A percentile compares a stretch with the other conserved stretches of the same genome.
phyloP scores from a whole-genome alignment of 805 yeast genomes.

The Wilhelminamyces savonicus region DNA sequence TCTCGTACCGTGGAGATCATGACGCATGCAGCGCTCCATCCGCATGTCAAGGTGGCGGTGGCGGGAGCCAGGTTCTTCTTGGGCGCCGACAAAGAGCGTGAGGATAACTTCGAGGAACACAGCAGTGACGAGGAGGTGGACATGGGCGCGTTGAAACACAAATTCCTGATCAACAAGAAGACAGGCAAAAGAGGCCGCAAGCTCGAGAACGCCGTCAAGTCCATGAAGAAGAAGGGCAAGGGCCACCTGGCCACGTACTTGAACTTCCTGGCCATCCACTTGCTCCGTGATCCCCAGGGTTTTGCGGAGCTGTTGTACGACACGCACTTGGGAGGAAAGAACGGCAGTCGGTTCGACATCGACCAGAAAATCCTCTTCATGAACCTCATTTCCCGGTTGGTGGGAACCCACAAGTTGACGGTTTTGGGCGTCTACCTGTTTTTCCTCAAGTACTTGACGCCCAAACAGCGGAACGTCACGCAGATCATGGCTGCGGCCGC shows the following conservation, averaged over 20 bases:
- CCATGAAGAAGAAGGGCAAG: conserved; percentile 46
- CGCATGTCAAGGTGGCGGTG: conserved; percentile 77
- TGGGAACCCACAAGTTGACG: conserved; percentile 92
- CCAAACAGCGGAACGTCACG: conserved; percentile 91
- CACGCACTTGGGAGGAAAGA: conserved; percentile 65
- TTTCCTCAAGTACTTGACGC: conserved; percentile 84
- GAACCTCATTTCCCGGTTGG: conserved; percentile 80
- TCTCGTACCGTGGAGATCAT: conserved; percentile 94
- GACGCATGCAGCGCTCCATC: conserved; percentile 91
- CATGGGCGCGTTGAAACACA: conserved; percentile 68
- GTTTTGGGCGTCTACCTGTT: conserved; percentile 86
- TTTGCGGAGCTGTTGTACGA: conserved; percentile 83
- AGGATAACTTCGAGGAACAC: conserved; percentile 71
- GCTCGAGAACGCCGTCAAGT: conserved; percentile 66
- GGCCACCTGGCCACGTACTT: conserved; percentile 61
- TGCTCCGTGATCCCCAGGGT: conserved; percentile 95
- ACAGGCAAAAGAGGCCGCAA: conserved; percentile 74
- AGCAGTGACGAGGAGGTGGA: conserved; percentile 68
- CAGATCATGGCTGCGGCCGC: conserved; percentile 96
- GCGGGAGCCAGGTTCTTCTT: conserved; percentile 89
- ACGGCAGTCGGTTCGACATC: conserved; percentile 63
- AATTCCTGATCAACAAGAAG: conserved; percentile 77
- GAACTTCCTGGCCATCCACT: conserved; percentile 91
- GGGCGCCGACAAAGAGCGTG: conserved; percentile 93
- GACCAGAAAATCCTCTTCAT: conserved; percentile 87